Conservation (phyloP, 2,329 filamentous ascomycete species). For the Rutstroemia sp. region DNA sequence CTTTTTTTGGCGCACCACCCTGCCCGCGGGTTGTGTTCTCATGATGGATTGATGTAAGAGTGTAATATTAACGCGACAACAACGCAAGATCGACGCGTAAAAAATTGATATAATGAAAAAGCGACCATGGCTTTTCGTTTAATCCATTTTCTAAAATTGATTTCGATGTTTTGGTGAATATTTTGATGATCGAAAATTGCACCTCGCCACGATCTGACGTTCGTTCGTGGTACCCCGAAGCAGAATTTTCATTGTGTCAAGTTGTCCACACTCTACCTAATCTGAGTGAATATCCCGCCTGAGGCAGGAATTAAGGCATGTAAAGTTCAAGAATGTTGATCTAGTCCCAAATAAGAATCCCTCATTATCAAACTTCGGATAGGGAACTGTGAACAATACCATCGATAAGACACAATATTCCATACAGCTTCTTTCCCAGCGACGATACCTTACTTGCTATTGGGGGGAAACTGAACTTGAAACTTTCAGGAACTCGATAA, state of each 20-base stretch:
- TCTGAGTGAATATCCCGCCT: constrained; percentile 3
- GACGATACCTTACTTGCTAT: neutral
- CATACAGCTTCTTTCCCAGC: neutral
- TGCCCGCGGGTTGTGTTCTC: constrained; percentile 26
- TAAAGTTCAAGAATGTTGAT: neutral
- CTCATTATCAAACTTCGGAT: constrained; percentile 4
- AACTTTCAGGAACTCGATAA: neutral
- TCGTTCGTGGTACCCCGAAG: constrained; percentile 8
- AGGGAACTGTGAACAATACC: neutral
- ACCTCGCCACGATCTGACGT: constrained; percentile 8
- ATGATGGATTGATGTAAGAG: constrained; percentile 13
- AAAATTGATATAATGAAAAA: constrained; percentile 19
- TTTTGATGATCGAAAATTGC: constrained; percentile 22
- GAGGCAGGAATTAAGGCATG: neutral
- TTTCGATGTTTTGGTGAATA: constrained; percentile 17
- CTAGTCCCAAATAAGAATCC: constrained; percentile 1
- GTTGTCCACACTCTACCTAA: constrained; percentile 9
- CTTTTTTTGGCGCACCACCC: constrained; percentile 51
- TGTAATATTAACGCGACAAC: constrained; percentile 9
- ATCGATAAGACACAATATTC: neutral
- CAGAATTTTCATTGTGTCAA: constrained; percentile 9
- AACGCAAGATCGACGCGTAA: constrained; percentile 18
- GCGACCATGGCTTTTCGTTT: constrained; percentile 24
- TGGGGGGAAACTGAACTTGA: neutral
- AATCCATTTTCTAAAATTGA: constrained; percentile 15